These are phyloP conservation scores for Panaeolus papilionaceus DNA, from an alignment of 768 basidiomycete genomes.

Conservation along the genomic window DNA sequence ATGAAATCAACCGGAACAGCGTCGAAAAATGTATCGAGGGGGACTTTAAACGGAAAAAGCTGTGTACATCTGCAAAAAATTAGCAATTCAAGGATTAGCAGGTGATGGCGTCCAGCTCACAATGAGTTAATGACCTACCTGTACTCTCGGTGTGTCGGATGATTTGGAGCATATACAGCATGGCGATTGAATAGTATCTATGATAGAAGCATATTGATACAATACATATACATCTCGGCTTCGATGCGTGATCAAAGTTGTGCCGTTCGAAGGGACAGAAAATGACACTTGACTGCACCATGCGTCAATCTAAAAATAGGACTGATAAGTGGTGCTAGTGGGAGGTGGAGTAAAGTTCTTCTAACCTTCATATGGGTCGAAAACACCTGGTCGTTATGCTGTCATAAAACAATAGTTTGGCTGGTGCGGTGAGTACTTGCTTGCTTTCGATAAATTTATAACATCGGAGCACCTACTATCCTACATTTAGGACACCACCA, in stretches of 20 bases:
- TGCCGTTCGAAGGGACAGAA: not conserved
- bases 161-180: slow-evolving; percentile 11
- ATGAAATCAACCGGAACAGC: not conserved
- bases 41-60: not conserved
- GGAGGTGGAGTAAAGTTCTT: not conserved
- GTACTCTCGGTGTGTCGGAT: not conserved
- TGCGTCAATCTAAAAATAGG: not conserved
- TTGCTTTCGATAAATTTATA: no score
- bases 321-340: not conserved
- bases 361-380: not conserved
- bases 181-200: not conserved
- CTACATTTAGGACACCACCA: no score
- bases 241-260: slow-evolving; percentile 1
- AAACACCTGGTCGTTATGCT: not conserved
- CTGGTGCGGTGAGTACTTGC: no score
- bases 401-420: no score
- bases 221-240: slow-evolving; percentile 7
- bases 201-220: slow-evolving; percentile 6
- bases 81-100: not conserved
- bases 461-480: no score
- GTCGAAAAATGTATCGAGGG: not conserved
- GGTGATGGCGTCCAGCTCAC: not conserved
- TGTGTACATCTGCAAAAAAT: not conserved
- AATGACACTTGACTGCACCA: not conserved
- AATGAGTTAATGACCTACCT: not conserved